Base-by-base conservation (phyloP, 164 flowering plant species). In the Tetracentron sinense region DNA sequence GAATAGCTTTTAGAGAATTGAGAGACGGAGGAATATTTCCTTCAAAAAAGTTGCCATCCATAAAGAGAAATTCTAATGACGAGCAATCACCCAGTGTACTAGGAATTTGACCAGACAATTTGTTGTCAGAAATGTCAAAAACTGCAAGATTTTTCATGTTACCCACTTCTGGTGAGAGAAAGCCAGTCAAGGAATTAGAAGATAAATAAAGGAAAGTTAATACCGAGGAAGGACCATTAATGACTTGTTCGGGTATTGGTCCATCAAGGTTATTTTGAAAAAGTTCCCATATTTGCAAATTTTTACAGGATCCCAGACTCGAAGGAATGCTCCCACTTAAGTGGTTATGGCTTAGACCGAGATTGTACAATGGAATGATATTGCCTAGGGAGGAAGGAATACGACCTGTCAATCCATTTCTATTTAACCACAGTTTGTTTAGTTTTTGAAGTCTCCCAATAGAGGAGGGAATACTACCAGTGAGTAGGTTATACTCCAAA, bases 241-340 rank as follows among this genome's bases (percentile, higher is more conserved):
- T 1, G 2, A 72, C 17, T 68, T 72, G 31, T 44, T 10, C 3
- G 10, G 78, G 76, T 44, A 77, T 58, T 6, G 52, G 8, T 5
- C 80, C 80, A 33, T 42, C 55, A 1, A 77, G 71, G 2, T 63
- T 62, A 49, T 77, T 77, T 4, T 22, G 4, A 10, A 67, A 55
- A 49, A 77, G 64, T 6, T 28, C 12, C 31, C 74, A 7, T 1
- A 3, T 0, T 3, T 22, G 10, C 51, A 72, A 28, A 7, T 50
- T 31, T 14, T 16, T 33, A 16, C 67, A 73, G 19, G 64, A 17
- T 7, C 61, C 72, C 1, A 81, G 35, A 30, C 55, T 66, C 4
- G 75, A 4, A 27, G 85, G 82, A 20, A 81, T 67, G 47, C 16
- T 47, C 2, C 85, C 85, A 3, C 29, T 26, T 10, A 82, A 51